Base-by-base conservation (phyloP, 192 early-diverging fungal species). In the Coemansia sp. region DNA sequence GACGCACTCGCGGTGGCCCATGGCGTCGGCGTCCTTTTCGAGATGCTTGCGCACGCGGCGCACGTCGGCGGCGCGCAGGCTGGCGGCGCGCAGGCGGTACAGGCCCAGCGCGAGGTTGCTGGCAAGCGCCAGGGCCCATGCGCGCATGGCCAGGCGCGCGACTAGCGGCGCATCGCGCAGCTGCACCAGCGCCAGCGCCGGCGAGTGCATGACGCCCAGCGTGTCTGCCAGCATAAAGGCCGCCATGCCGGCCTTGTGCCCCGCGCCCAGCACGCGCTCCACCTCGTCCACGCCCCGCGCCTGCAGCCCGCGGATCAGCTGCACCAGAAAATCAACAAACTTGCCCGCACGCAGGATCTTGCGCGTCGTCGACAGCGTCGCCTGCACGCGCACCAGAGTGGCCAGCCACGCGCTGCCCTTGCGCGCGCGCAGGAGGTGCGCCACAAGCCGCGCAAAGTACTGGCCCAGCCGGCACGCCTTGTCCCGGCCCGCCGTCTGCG, bases 401-500 rank as follows among this genome's bases (percentile, higher is more conserved):
- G 42, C 23, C 3, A 75, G 39, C 71, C 71, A 75, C 8, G 56
- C 52, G 41, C 59, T 64, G 10, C 60, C 71, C 9, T 21, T 34
- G 13, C 30, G 37, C 14, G 46, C 56, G 56, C 10, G 45, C 38
- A 11, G 15, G 4, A 73, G 25, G 49, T 74, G 91, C 29, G 78
- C 82, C 27, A 88, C 71, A 61, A 93, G 90, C 14, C 90, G 89
- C 8, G 88, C 78, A 63, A 90, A 85, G 79, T 92, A 93, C 68
- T 97, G 94, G 19, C 90, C 81, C 41, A 88, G 78, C 57, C 92
- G 85, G 65, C 86, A 86, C n/a, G 79, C 54, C 58, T 89, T 88
- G 62, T 91, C 89, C 53, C 89, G 86, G 25, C 88, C 89, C 14
- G 76, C 71, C 17, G 86, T 84, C 21, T 81, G 86, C 58, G 60